Evolutionary conservation across 768 basidiomycete genomes (phyloP).

Genomic region (Mrakia frigida): DNA sequence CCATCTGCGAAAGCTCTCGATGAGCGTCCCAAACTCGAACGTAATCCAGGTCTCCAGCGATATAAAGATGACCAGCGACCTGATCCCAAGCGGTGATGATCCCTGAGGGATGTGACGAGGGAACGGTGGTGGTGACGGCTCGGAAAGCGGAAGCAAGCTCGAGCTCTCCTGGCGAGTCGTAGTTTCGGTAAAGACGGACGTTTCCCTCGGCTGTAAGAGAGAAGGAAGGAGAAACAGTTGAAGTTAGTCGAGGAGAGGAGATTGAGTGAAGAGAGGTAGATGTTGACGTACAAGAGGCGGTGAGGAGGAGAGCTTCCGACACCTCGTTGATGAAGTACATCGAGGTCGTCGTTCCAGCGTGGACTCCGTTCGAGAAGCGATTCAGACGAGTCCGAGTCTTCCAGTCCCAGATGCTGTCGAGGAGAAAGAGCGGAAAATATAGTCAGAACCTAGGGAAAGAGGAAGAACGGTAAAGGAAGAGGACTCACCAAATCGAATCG

Average conservation of each 20-base stretch:
- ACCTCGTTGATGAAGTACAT: conserved; percentile 93
- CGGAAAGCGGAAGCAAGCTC: conserved; percentile 94
- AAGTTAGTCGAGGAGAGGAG: too few relatives aligned
- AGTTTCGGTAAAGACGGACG: conserved; percentile 86
- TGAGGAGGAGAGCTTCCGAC: conserved; percentile 80
- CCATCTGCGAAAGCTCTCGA: conserved; percentile 70
- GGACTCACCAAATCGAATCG: conserved; percentile 72
- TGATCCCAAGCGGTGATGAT: conserved; percentile 93
- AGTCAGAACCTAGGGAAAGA: neutral
- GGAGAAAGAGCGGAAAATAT: neutral
- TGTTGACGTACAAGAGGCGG: conserved; percentile 70
- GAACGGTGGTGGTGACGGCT: conserved; percentile 54
- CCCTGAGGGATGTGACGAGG: conserved; percentile 63
- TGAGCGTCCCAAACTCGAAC: conserved; percentile 94
- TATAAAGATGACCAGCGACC: conserved; percentile 71
- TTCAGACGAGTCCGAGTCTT: conserved; percentile 68
- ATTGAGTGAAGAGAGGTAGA: neutral
- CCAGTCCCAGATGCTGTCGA: conserved; percentile 87
- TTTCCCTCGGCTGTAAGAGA: conserved; percentile 70
- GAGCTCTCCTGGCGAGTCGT: conserved; percentile 69
- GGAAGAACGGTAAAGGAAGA: neutral
- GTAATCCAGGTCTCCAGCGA: conserved; percentile 82
- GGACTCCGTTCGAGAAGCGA: conserved; percentile 84
- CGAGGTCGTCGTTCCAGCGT: conserved; percentile 74
- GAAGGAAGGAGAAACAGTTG: neutral